Conservation (phyloP, 1,284 basidiomycete genomes). For the Schizophyllum amplum region DNA sequence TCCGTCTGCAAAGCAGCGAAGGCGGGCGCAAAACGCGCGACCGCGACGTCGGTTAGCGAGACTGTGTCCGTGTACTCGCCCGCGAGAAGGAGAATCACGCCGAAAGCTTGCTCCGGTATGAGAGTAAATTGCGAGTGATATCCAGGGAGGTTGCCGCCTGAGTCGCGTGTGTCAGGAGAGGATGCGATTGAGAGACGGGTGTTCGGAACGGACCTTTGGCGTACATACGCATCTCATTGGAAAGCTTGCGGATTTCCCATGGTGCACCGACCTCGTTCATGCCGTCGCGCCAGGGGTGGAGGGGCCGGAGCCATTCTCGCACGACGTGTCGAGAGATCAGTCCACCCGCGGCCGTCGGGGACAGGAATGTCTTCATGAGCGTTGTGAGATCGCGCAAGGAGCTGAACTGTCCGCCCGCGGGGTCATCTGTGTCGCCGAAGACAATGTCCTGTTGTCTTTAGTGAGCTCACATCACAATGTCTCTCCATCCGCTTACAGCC, state of each 20-base stretch:
- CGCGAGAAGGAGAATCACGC: slow-evolving; percentile 36
- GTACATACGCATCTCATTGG: slow-evolving; percentile 25
- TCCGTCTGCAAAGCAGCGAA: slow-evolving; percentile 28
- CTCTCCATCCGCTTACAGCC: slow-evolving; percentile 19
- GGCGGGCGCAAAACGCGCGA: slow-evolving; percentile 31
- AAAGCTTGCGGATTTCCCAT: slow-evolving; percentile 38
- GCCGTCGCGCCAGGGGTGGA: slow-evolving; percentile 32
- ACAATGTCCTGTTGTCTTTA: slow-evolving; percentile 24
- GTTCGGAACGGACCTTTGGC: slow-evolving; percentile 25
- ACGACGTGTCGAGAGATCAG: slow-evolving; percentile 28
- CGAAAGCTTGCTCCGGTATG: slow-evolving; percentile 37
- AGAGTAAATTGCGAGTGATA: slow-evolving; percentile 37
- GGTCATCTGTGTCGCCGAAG: slow-evolving; percentile 32
- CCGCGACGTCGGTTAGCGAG: slow-evolving; percentile 28
- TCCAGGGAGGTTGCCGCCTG: slow-evolving; percentile 37
- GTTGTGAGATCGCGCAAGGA: slow-evolving; percentile 35
- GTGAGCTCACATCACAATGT: background rate
- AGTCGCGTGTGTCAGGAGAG: slow-evolving; percentile 11
- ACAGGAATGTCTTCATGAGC: slow-evolving; percentile 34
- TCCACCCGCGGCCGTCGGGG: slow-evolving; percentile 29
- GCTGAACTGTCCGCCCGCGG: slow-evolving; percentile 40
- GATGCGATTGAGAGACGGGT: slow-evolving; percentile 19
- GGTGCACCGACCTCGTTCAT: slow-evolving; percentile 35
- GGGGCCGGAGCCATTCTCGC: slow-evolving; percentile 34
- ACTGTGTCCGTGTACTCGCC: slow-evolving; percentile 30